Percentiles rank a stretch among this genome's conserved stretches.
phyloP scores from a whole-genome alignment of 2,329 filamentous ascomycete genomes.

The Blastomyces silverae region DNA sequence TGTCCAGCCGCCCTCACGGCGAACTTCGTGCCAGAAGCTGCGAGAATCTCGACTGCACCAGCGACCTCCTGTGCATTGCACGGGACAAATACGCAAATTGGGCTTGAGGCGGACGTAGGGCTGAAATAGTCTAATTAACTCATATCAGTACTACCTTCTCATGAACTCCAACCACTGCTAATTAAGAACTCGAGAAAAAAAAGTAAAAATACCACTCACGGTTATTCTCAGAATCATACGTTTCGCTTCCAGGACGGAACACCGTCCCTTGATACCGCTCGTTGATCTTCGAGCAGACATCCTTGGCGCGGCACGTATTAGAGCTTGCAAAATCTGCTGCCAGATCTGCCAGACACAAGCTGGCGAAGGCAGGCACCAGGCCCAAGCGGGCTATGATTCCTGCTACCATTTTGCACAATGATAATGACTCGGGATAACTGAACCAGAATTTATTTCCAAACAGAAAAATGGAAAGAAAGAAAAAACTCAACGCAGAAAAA shows the following conservation, averaged over 20 bases:
- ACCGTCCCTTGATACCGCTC: background rate
- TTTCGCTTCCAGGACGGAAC: background rate
- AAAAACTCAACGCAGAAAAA: no score
- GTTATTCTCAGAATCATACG: background rate
- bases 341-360: background rate
- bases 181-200: background rate
- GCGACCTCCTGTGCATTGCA: constrained; percentile 25
- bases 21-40: constrained; percentile 29
- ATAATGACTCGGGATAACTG: no score
- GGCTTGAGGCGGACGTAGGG: constrained; percentile 12
- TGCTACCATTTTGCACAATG: background rate
- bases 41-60: constrained; percentile 24
- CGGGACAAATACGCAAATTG: constrained; percentile 32
- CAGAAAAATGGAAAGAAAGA: no score
- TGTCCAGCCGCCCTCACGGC: constrained; percentile 13
- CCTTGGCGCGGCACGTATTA: background rate
- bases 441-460: no score
- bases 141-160: background rate
- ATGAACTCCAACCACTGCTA: background rate
- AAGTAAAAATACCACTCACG: background rate
- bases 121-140: background rate
- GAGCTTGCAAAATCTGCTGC: background rate
- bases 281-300: background rate
- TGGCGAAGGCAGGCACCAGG: background rate
- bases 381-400: background rate